phyloP scores from a whole-genome alignment of 352 stramenopile genomes.

The Phytophthora tentaculata region DNA sequence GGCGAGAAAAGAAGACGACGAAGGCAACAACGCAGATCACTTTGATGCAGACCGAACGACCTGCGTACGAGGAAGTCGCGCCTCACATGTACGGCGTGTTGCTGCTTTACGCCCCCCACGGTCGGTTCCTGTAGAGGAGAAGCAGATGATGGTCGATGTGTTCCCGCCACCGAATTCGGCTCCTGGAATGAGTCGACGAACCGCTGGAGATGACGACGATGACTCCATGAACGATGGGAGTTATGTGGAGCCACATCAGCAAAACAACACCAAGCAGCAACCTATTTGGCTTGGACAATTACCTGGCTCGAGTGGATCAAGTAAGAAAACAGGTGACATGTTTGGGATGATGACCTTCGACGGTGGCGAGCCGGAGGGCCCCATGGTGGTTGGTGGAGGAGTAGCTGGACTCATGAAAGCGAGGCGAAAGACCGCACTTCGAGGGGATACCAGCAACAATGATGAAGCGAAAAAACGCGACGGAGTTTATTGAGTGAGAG shows the following conservation, averaged over 20 bases:
- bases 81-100: conserved; percentile 76
- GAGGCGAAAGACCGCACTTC: conserved; percentile 58
- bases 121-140: conserved; percentile 75
- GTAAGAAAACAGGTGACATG: conserved; percentile 31
- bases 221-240: conserved; percentile 48
- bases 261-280: conserved; percentile 23
- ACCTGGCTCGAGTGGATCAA: conserved; percentile 7
- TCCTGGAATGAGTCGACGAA: conserved; percentile 58
- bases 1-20: conserved; percentile 38
- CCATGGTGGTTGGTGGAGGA: conserved; percentile 51
- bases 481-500: no score
- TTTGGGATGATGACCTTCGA: conserved; percentile 30
- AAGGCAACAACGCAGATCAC: conserved; percentile 59
- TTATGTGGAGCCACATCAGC: conserved; percentile 7
- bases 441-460: conserved; percentile 54
- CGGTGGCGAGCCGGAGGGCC: conserved; percentile 37
- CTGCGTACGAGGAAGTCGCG: conserved; percentile 69
- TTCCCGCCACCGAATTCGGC: conserved; percentile 76
- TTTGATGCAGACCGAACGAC: conserved; percentile 61
- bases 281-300: conserved; percentile 75
- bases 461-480: conserved; percentile 22
- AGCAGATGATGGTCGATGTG: conserved; percentile 59
- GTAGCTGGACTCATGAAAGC: conserved; percentile 74
- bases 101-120: conserved; percentile 68
- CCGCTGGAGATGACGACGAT: conserved; percentile 21